phyloP scores from a whole-genome alignment of 1,284 basidiomycete genomes.

The Heterobasidion parviporum region DNA sequence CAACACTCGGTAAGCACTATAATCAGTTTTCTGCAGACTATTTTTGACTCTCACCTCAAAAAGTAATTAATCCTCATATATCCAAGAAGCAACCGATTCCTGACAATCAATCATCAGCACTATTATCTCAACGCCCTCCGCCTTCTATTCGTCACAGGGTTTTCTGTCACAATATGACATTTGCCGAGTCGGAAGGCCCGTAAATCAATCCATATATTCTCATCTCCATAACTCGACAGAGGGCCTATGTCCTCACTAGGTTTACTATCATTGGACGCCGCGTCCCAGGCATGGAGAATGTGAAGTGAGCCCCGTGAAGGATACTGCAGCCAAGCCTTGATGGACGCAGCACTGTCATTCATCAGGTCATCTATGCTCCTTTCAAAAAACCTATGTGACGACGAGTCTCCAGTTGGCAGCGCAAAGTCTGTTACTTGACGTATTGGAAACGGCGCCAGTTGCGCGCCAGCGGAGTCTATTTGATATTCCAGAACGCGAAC shows the following conservation, averaged over 20 bases:
- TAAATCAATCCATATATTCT: neutral
- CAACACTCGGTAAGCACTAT: no score
- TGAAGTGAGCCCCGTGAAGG: neutral
- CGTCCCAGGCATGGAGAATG: no score
- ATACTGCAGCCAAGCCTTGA: neutral
- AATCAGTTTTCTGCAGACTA: no score
- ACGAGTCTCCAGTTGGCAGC: no score
- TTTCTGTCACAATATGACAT: neutral
- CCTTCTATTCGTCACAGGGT: neutral
- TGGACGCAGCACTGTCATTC: neutral
- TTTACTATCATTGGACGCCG: neutral
- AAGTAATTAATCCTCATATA: no score
- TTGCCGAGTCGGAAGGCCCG: neutral
- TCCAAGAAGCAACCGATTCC: no score
- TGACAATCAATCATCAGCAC: no score
- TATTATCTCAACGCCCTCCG: no score
- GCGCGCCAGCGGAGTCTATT: neutral
- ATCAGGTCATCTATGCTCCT: neutral
- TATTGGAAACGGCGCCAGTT: neutral
- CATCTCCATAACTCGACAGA: neutral
- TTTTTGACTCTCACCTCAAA: no score
- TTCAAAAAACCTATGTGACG: no score
- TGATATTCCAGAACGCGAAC: neutral
- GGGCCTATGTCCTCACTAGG: neutral
- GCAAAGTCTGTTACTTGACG: no score